Evolutionary conservation across 1,284 basidiomycete species (phyloP), one percentile per base, ranked within the genome.

Genomic region (Tremellales sp.): DNA sequence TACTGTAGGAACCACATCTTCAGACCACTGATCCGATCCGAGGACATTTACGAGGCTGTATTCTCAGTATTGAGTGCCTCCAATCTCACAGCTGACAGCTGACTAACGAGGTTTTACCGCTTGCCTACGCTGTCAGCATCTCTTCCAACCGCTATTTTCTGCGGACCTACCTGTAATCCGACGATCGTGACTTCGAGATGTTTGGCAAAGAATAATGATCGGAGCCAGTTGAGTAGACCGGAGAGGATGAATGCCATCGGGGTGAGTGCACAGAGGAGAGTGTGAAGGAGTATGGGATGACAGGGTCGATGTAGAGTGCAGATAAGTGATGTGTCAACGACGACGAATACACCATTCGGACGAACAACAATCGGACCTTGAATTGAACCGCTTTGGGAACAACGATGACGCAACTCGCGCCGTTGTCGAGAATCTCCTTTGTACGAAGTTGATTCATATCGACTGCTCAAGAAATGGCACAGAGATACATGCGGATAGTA

Each of bases 1-100:
- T 19, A 96, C 87, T 0, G 92, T 97, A 0, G 92, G 92, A 0
- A 92, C 89, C 31, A 93, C 89, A 52, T 94, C 90, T 75, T 93
- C 89, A 49, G 86, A 89, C 86, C 88, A 89, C 84, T 93, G 89
- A 53, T 89, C 89, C 7, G 83, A 86, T 2, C 85, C 86, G 22
- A 97, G 82, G 6, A 94, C 85, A 68, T 93, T 91, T 45, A 93
- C 89, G 48, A 97, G 61, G 3, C 69, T 73, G 51, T 8, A 19
- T 13, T 6, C 24, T n/a, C n/a, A n/a, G n/a, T n/a, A n/a, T n/a
- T 24, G 33, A 24, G 29, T 22, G 26, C 2, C 15, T 37, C 19
- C 21, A 11, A 11, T 25, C 23, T 15, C 24, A 29, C 24, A 43
- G 44, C 15, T 35, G 21, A n/a, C 25, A 11, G 19, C 7, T 42